Evolutionary conservation across 768 basidiomycete genomes (phyloP), one percentile per base, ranked within the genome.

Genomic region (Kondoa malvinella): DNA sequence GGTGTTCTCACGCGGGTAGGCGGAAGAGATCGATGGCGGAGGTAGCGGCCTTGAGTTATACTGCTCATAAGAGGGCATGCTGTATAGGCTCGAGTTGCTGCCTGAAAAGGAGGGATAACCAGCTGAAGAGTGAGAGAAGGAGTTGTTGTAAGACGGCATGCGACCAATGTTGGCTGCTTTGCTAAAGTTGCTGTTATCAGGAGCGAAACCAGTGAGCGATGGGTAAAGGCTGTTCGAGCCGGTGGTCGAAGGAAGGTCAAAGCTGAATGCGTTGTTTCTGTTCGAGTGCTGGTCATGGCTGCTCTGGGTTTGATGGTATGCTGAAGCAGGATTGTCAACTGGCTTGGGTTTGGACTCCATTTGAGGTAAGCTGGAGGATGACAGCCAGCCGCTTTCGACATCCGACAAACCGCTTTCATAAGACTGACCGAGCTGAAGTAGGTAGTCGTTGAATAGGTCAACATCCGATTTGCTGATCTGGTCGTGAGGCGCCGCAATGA

Each of bases 391-490:
- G 27, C 15, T 27, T 21, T 63, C 26, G 61, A 17, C 26, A 63
- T 17, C 33, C n/a, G 61, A 21, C 61, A 32, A 27, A 27, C 33
- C 61, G 21, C 12, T 50, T 50, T 50, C 40, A 33, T 63, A 63
- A 16, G 27, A 27, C 12, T 63, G 29, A 8, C 29, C 15, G 8
- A 63, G 30, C 27, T 33, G 29, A 16, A 63, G 15, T 12, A 63
- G n/a, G n/a, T 31, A 63, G 29, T 63, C 61, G 61, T 63, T 63
- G 61, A 63, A 63, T 16, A 63, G 29, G 32, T 63, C 61, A 32
- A 63, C 30, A 31, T 63, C 61, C n/a, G 16, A 17, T 29, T 63
- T 63, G 32, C 15, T 63, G 61, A 63, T 27, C 16, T 30, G n/a
- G 29, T 32, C 33, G 27, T 27, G 40, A 50, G 40, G 40, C 21